Evolutionary conservation across 768 basidiomycete species (phyloP).

Genomic region (Rhodotorula babjevae): DNA sequence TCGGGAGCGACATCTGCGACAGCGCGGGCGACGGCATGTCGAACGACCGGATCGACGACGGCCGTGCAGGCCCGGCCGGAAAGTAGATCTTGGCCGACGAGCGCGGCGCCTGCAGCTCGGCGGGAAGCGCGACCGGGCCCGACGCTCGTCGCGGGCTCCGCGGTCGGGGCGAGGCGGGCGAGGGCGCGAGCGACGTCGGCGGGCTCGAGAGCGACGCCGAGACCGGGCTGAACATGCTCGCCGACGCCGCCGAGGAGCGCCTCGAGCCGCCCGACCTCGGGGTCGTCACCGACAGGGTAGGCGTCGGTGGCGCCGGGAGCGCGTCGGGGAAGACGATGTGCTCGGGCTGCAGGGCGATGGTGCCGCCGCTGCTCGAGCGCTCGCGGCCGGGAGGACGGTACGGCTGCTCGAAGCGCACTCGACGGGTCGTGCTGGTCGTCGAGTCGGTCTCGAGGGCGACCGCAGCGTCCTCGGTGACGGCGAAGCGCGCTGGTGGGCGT

Average conservation of each 20-base stretch:
- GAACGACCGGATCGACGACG: background rate
- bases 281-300: background rate
- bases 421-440: background rate
- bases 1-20: background rate
- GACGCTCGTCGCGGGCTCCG: background rate
- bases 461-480: background rate
- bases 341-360: constrained; percentile 8
- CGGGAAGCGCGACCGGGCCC: background rate
- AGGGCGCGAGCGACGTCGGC: background rate
- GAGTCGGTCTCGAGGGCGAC: background rate
- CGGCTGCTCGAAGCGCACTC: constrained; percentile 15
- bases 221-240: background rate
- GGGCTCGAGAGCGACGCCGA: background rate
- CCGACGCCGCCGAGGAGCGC: background rate
- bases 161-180: background rate
- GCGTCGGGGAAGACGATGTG: constrained; percentile 30
- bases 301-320: background rate
- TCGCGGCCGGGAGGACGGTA: background rate
- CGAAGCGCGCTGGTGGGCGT: background rate
- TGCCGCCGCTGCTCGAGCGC: background rate
- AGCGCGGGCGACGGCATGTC: background rate
- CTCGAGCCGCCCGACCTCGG: background rate
- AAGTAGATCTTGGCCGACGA: constrained; percentile 2
- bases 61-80: background rate
- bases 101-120: background rate